Conservation (phyloP, 2,329 filamentous ascomycete species). For the Zymoseptoria brevis region DNA sequence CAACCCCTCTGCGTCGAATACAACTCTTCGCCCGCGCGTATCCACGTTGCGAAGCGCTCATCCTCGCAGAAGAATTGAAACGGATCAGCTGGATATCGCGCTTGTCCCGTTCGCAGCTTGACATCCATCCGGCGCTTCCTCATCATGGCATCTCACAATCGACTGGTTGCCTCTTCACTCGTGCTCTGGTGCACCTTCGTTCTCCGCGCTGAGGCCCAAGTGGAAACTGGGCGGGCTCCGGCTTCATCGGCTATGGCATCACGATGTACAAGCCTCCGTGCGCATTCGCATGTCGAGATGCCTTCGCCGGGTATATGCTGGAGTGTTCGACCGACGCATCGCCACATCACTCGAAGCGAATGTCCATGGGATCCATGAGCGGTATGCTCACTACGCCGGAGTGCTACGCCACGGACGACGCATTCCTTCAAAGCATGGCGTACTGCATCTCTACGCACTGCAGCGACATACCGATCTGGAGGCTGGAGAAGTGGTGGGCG, state of each 20-base stretch:
- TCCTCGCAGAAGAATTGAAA: no score
- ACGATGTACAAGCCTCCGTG: constrained; percentile 20
- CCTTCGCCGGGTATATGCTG: constrained; percentile 9
- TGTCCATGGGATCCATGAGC: background rate
- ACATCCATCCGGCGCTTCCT: background rate
- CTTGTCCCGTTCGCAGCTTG: background rate
- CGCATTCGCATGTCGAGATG: constrained; percentile 17
- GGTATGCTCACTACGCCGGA: constrained; percentile 12
- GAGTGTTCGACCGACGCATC: constrained; percentile 8
- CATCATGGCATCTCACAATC: background rate
- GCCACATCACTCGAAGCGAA: constrained; percentile 4
- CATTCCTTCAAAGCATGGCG: constrained; percentile 25
- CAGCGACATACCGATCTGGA: constrained; percentile 14
- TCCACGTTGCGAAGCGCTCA: background rate
- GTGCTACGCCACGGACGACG: constrained; percentile 25
- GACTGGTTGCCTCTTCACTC: background rate
- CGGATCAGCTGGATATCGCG: no score
- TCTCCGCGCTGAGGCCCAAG: background rate
- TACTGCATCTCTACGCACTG: constrained; percentile 26
- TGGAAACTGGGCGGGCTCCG: background rate
- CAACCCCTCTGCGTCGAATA: background rate
- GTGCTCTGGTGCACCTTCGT: background rate
- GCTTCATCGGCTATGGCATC: constrained; percentile 20
- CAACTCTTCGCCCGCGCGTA: background rate
- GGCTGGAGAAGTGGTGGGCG: constrained; percentile 26